Base-by-base conservation (phyloP, 2,329 filamentous ascomycete species). In the Fusarium succisae region DNA sequence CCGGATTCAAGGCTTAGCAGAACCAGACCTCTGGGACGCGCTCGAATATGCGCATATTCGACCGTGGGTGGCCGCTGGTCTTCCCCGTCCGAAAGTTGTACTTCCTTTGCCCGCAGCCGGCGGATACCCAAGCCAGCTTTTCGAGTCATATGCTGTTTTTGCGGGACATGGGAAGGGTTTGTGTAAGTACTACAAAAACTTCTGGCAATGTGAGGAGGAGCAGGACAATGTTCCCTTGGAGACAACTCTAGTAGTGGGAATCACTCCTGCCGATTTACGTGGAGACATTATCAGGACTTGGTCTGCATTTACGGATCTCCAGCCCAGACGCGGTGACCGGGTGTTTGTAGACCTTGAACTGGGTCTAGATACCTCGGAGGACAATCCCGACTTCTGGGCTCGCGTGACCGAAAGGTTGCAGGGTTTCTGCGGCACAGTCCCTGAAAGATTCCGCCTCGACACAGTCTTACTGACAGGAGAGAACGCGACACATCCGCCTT, bases 401-500 rank as follows among this genome's bases (percentile, higher is more conserved):
- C 24, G 51, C 14, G 30, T 66, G 17, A 22, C 30, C 2, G 7
- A 44, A 5, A 38, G n/a, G 7, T 35, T 70, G 13, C 26, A 30
- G 37, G 9, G 4, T 15, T 41, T 70, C 15, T 26, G 53, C 1
- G 35, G 15, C 6, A 26, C 15, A 24, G 32, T 39, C 4, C 55
- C 64, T 1, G 1, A 18, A 12, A n/a, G 22, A 12, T n/a, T 28
- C 2, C 44, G 18, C 9, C 28, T 63, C 0, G n/a, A 24, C 11
- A 37, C 32, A 3, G 17, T 70, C 5, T n/a, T 65, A 4, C 57
- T 72, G 6, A 39, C 37, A 14, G 66, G 66, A 28, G 69, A 70
- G 39, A 62, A 69, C 41, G 37, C 65, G 3, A 72, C 69, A 5
- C 41, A 70, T 22, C 61, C 60, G 1, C 30, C 28, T 8, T 70